Conservation (phyloP, 805 yeast genomes). For the Candida loeiensis region DNA sequence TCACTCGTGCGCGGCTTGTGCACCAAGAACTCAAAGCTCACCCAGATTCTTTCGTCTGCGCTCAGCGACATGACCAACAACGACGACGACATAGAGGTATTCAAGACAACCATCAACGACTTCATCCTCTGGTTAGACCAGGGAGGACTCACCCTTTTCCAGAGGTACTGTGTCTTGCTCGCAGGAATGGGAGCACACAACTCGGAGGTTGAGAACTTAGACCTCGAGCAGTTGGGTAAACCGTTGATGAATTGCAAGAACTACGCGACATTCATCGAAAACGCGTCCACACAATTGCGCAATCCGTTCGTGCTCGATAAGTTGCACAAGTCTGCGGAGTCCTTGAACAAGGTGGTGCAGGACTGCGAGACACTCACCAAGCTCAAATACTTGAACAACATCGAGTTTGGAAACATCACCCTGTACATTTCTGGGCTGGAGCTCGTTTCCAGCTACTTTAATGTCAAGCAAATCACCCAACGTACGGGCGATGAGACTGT, state of each 20-base stretch:
- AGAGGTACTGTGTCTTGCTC: slow-evolving; percentile 24
- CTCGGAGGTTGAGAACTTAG: slow-evolving; percentile 6
- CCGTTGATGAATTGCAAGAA: slow-evolving; percentile 31
- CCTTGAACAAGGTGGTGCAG: slow-evolving; percentile 18
- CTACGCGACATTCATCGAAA: slow-evolving; percentile 28
- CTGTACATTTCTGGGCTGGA: slow-evolving; percentile 18
- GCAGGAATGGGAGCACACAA: slow-evolving; percentile 9
- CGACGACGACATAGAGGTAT: slow-evolving; percentile 22
- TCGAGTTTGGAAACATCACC: slow-evolving; percentile 34
- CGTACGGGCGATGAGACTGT: slow-evolving; percentile 26
- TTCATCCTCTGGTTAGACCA: slow-evolving; percentile 39
- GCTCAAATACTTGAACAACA: slow-evolving; percentile 25
- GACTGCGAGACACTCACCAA: slow-evolving; percentile 13
- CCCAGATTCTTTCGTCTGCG: slow-evolving; percentile 17
- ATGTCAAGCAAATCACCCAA: slow-evolving; percentile 32
- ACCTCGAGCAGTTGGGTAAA: slow-evolving; percentile 18
- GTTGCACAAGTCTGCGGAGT: slow-evolving; percentile 15
- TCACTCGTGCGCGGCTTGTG: slow-evolving; percentile 38
- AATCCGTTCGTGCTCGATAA: slow-evolving; percentile 40
- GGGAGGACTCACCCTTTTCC: slow-evolving; percentile 31
- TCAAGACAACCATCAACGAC: slow-evolving; percentile 37
- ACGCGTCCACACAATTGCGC: slow-evolving; percentile 21
- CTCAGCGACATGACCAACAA: slow-evolving; percentile 14
- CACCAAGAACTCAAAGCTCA: slow-evolving; percentile 34
- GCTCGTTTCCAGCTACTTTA: slow-evolving; percentile 38